A percentile compares a stretch with the other conserved stretches of the same genome.
These are phyloP conservation scores for Acrocalymma vagum DNA, from an alignment of 2,329 filamentous ascomycete species.

Conservation along the genomic window DNA sequence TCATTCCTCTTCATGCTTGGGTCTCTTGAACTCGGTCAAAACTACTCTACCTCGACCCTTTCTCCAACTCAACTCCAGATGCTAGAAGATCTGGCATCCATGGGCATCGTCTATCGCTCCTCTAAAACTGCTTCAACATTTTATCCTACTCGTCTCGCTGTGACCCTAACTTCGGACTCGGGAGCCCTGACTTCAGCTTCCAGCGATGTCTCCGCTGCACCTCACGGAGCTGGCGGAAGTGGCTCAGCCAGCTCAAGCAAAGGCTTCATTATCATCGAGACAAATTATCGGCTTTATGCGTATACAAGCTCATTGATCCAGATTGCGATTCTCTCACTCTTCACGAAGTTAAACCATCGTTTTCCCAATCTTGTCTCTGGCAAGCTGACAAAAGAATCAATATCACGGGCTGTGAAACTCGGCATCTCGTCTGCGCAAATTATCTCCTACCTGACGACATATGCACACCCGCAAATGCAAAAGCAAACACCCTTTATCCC, in stretches of 20 bases:
- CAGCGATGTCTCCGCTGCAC: conserved; percentile 62
- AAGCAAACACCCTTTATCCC: conserved; percentile 81
- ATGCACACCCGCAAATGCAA: conserved; percentile 94
- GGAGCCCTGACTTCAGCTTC: conserved; percentile 71
- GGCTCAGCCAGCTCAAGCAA: conserved; percentile 53
- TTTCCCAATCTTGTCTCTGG: conserved; percentile 95
- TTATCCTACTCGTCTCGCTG: conserved; percentile 93
- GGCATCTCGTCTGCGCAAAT: conserved; percentile 97
- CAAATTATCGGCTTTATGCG: conserved; percentile 96
- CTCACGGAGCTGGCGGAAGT: conserved; percentile 42
- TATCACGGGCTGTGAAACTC: conserved; percentile 84
- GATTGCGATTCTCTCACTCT: conserved; percentile 91
- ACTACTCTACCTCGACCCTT: conserved; percentile 87
- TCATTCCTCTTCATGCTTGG: conserved; percentile 96
- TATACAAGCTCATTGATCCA: conserved; percentile 95
- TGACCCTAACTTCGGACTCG: conserved; percentile 84
- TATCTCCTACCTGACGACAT: conserved; percentile 87
- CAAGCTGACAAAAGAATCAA: conserved; percentile 86
- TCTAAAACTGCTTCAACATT: conserved; percentile 59
- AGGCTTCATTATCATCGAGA: conserved; percentile 95
- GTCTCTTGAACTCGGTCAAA: conserved; percentile 87
- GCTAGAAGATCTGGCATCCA: conserved; percentile 89
- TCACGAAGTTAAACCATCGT: conserved; percentile 85
- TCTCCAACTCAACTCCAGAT: conserved; percentile 85
- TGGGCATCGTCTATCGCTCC: conserved; percentile 84